Conservation (phyloP, 2,329 filamentous ascomycete species). For the Epichloe sibirici region DNA sequence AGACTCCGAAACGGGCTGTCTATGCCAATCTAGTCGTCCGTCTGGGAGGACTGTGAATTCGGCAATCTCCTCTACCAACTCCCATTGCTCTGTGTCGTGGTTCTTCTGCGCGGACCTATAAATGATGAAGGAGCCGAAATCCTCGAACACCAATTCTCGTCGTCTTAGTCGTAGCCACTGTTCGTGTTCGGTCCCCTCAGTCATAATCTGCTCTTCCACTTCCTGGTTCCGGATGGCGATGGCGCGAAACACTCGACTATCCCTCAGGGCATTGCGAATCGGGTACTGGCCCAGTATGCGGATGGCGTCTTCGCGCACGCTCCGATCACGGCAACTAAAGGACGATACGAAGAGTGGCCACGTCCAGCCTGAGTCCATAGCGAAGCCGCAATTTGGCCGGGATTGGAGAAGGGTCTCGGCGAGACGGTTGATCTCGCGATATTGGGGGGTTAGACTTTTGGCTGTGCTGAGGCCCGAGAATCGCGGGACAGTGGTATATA, state of each 20-base stretch:
- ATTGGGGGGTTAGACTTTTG: slow-evolving; percentile 29
- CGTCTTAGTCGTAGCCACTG: slow-evolving; percentile 27
- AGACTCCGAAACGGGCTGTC: slow-evolving; percentile 24
- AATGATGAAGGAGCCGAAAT: slow-evolving; percentile 24
- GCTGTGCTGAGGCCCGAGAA: slow-evolving; percentile 25
- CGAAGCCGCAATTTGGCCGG: slow-evolving; percentile 26
- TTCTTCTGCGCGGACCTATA: slow-evolving; percentile 24
- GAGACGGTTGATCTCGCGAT: slow-evolving; percentile 28
- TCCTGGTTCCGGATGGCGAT: slow-evolving; percentile 26
- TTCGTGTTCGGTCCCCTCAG: slow-evolving; percentile 20
- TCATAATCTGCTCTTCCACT: slow-evolving; percentile 20
- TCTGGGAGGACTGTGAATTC: slow-evolving; percentile 18
- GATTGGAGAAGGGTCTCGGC: slow-evolving; percentile 24
- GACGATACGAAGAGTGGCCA: slow-evolving; percentile 31
- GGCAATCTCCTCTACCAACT: slow-evolving; percentile 26
- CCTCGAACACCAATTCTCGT: slow-evolving; percentile 27
- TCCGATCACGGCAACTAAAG: slow-evolving; percentile 27
- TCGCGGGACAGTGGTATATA: slow-evolving; percentile 26
- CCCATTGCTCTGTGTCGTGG: slow-evolving; percentile 20
- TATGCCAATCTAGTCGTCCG: slow-evolving; percentile 22
- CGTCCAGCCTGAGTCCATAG: slow-evolving; percentile 34
- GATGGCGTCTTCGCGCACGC: slow-evolving; percentile 27
- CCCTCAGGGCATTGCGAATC: slow-evolving; percentile 30
- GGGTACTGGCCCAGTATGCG: slow-evolving; percentile 28
- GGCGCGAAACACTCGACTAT: slow-evolving; percentile 27